Evolutionary conservation across 2,329 filamentous ascomycete genomes (phyloP), one percentile per base, ranked within the genome.

Genomic region (Hymenotorrendiella dingleyae): DNA sequence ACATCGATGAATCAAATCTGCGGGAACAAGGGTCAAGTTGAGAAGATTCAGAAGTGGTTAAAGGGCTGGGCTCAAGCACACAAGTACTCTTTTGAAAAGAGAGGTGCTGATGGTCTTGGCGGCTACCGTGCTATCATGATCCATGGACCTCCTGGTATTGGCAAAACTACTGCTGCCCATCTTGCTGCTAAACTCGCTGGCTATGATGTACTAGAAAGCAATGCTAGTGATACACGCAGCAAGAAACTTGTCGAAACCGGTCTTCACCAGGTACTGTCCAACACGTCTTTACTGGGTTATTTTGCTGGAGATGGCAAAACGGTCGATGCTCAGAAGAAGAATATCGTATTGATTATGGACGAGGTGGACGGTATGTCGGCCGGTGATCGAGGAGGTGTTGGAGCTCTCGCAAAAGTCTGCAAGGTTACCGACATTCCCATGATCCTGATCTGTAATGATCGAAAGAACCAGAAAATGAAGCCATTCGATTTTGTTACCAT

Each of bases 331-430:
- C 73, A 73, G 12, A 97, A 93, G 70, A 94, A 94, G 70, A 96
- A 96, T 55, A 80, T 97, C 24, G 87, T 96, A 5, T 70, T 98
- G 36, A 88, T 98, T 66, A 97, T 98, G 93, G 93, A 98, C 56
- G 93, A 98, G 66, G 93, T 98, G 4, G 93, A 98, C 58, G 93
- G 93, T 40, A 97, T 98, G 93, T 97, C 91, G 48, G 90, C 88
- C 26, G 93, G 93, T 60, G 93, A 98, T 62, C 83, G 93, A 48
- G 93, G 93, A 53, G 93, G 93, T 63, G 93, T 98, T 36, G 93
- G 90, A 38, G 93, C 93, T 22, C 73, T 98, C 43, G 91, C 93
- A 43, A 88, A 93, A 45, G 84, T 95, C 41, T 96, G 91, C 73
- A 95, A 86, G 68, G 96, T 94, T 72, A 93, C 90, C 0, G 82